Percentiles rank a stretch among this genome's conserved stretches.
Evolutionary conservation across 305 asterid species (phyloP).

Genomic region (Ajuga reptans): DNA sequence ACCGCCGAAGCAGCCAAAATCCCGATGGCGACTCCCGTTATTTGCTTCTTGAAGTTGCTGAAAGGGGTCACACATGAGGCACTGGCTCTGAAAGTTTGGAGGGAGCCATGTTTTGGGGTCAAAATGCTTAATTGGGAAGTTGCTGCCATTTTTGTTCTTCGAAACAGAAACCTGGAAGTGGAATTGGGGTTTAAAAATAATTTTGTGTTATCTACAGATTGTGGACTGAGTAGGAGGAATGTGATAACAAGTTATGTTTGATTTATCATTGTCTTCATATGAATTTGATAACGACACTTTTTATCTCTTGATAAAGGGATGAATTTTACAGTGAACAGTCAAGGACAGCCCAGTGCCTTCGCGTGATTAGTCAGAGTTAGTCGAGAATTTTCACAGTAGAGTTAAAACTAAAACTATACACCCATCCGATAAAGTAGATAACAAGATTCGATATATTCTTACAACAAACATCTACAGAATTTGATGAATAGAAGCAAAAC

Average conservation of each 20-base stretch:
- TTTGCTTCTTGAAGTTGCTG: constrained; percentile 34
- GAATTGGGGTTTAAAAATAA: neutral
- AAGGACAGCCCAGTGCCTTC: too few relatives aligned
- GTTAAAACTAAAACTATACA: too few relatives aligned
- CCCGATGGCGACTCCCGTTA: constrained; percentile 51
- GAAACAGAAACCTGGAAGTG: neutral
- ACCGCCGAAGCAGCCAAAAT: constrained; percentile 58
- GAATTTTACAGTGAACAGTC: too few relatives aligned
- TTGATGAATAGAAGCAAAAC: neutral
- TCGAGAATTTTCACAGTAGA: too few relatives aligned
- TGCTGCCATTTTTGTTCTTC: constrained; percentile 36
- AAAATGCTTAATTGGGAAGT: constrained; percentile 34
- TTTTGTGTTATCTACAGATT: constrained; percentile 26
- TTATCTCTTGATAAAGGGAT: too few relatives aligned
- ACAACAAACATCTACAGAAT: neutral
- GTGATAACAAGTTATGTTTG: constrained; percentile 19
- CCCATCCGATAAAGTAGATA: too few relatives aligned
- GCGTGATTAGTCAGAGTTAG: too few relatives aligned
- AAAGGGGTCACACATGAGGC: constrained; percentile 20
- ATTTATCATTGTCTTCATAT: neutral
- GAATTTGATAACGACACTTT: too few relatives aligned
- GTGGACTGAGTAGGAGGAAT: constrained; percentile 24
- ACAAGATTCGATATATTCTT: neutral
- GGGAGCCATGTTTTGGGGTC: constrained; percentile 26
- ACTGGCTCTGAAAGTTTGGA: constrained; percentile 19